These are phyloP conservation scores for Purpureocillium takamizusanense DNA, from an alignment of 2,329 filamentous ascomycete genomes.

Conservation along the genomic window DNA sequence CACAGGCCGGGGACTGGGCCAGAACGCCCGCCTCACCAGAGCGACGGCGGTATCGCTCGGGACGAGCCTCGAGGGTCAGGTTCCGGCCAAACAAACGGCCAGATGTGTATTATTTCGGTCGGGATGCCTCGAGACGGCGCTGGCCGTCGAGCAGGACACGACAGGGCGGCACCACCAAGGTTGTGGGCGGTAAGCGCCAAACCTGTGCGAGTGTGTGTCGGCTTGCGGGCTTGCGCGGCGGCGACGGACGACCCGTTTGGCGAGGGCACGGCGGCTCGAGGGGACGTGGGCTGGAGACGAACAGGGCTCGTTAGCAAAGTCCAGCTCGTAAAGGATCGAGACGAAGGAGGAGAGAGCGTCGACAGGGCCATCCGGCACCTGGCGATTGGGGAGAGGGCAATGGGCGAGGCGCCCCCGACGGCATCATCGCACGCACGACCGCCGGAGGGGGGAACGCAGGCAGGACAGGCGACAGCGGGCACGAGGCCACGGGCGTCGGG, in stretches of 20 bases:
- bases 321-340: not conserved
- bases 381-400: not conserved
- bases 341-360: conserved; percentile 1
- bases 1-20: conserved; percentile 8
- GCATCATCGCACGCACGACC: no score
- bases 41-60: conserved; percentile 17
- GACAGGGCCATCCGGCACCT: conserved; percentile 3
- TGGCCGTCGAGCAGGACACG: conserved; percentile 12
- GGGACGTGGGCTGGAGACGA: conserved; percentile 2
- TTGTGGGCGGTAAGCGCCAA: conserved; percentile 25
- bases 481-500: conserved; percentile 8
- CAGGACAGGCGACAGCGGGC: conserved; percentile 3
- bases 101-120: conserved; percentile 5
- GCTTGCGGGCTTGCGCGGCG: conserved; percentile 20
- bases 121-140: conserved; percentile 8
- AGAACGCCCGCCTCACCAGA: not conserved
- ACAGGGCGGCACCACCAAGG: conserved; percentile 18
- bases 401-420: no score
- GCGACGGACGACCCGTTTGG: conserved; percentile 8
- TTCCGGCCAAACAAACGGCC: conserved; percentile 5
- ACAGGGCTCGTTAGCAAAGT: conserved; percentile 4
- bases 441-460: not conserved
- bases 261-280: conserved; percentile 9
- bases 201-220: conserved; percentile 5
- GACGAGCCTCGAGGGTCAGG: conserved; percentile 12